These are phyloP conservation scores for Plenodomus lindquistii DNA, from an alignment of 2,329 filamentous ascomycete genomes.

Conservation along the genomic window DNA sequence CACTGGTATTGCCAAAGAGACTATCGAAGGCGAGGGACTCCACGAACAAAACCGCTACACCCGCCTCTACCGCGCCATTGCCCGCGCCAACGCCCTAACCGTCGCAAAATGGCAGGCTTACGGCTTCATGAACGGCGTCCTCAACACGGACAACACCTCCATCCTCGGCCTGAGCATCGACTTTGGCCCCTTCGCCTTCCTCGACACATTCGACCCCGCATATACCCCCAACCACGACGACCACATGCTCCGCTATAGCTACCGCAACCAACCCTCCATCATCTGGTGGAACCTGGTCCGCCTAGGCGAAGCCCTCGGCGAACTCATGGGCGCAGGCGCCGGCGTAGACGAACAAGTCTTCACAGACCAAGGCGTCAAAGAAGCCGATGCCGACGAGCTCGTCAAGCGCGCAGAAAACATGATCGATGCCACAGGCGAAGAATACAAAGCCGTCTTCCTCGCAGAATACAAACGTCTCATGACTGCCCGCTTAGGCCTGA, in stretches of 20 bases:
- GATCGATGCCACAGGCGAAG: slow-evolving; percentile 79
- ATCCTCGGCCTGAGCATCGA: slow-evolving; percentile 87
- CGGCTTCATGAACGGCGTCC: slow-evolving; percentile 97
- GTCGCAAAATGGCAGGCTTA: slow-evolving; percentile 97
- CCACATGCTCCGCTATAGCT: slow-evolving; percentile 81
- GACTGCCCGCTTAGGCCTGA: slow-evolving; percentile 76
- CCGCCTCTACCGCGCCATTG: slow-evolving; percentile 84
- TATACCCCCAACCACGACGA: slow-evolving; percentile 99
- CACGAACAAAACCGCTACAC: slow-evolving; percentile 83
- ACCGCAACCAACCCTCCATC: slow-evolving; percentile 90
- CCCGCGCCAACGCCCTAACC: slow-evolving; percentile 80
- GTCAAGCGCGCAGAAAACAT: slow-evolving; percentile 80
- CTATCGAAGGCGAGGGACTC: slow-evolving; percentile 68
- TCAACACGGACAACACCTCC: slow-evolving; percentile 98
- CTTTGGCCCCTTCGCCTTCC: slow-evolving; percentile 95
- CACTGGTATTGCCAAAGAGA: slow-evolving; percentile 58
- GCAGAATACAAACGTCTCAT: slow-evolving; percentile 89
- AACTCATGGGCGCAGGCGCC: slow-evolving; percentile 78
- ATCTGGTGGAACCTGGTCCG: slow-evolving; percentile 99
- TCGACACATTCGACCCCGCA: slow-evolving; percentile 91
- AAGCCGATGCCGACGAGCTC: slow-evolving; percentile 70
- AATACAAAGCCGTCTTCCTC: slow-evolving; percentile 86
- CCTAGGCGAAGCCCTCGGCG: slow-evolving; percentile 84
- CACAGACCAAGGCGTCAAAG: slow-evolving; percentile 69
- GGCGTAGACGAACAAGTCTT: slow-evolving; percentile 74